Conservation (phyloP, 805 yeast species). For the Saturnispora zaruensis region DNA sequence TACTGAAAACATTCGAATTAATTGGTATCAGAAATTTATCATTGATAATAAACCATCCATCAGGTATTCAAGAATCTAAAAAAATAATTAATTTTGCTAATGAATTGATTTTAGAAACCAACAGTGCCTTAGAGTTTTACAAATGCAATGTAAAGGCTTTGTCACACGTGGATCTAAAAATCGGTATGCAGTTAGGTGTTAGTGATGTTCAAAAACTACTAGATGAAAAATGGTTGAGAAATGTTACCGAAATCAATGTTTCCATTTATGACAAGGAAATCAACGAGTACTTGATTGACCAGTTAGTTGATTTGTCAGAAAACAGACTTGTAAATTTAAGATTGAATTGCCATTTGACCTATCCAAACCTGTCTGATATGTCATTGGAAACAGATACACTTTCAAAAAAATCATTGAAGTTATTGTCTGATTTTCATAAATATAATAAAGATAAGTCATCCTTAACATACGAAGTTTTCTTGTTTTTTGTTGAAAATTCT, state of each 20-base stretch:
- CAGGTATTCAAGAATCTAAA: conserved; percentile 3
- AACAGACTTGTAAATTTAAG: background rate
- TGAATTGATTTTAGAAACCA: background rate
- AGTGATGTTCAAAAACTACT: background rate
- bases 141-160: background rate
- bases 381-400: background rate
- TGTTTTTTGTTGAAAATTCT: conserved; percentile 7
- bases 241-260: conserved; percentile 3
- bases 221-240: background rate
- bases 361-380: conserved; percentile 6
- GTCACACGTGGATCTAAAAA: background rate
- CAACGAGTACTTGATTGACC: background rate
- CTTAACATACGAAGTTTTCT: conserved; percentile 5
- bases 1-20: conserved; percentile 5
- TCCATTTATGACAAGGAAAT: conserved; percentile 8
- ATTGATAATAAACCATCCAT: conserved; percentile 2
- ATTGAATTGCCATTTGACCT: conserved; percentile 6
- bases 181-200: background rate
- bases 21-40: background rate
- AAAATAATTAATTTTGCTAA: conserved; percentile 4
- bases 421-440: conserved; percentile 6
- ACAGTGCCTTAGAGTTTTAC: conserved; percentile 4
- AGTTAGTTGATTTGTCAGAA: background rate
- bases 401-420: background rate
- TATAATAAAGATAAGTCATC: background rate